phyloP scores from a whole-genome alignment of 306 rosid genomes.

The Delonix regia region DNA sequence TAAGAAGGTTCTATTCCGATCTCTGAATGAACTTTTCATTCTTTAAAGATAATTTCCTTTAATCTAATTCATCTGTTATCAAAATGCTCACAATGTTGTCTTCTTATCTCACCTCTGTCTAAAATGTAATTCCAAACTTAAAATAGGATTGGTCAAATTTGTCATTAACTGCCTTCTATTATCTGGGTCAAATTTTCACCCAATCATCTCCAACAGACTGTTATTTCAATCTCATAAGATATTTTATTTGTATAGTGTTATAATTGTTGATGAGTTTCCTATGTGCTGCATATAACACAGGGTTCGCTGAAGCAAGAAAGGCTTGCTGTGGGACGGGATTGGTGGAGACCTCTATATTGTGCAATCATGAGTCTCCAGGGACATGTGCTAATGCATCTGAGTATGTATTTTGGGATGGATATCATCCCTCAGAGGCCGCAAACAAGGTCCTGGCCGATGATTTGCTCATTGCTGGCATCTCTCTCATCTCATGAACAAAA shows the following conservation, averaged over 20 bases:
- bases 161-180: too few species aligned
- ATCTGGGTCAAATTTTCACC: too few species aligned
- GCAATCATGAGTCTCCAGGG: slow-evolving; percentile 57
- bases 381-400: slow-evolving; percentile 79
- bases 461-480: slow-evolving; percentile 49
- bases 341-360: slow-evolving; percentile 62
- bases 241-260: neutral
- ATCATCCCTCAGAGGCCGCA: slow-evolving; percentile 76
- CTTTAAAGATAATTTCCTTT: too few species aligned
- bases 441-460: slow-evolving; percentile 47
- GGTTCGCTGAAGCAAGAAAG: slow-evolving; percentile 67
- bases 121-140: too few species aligned
- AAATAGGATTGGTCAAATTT: too few species aligned
- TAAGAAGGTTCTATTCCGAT: too few species aligned
- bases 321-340: slow-evolving; percentile 79
- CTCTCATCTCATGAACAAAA: slow-evolving; percentile 49
- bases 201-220: too few species aligned
- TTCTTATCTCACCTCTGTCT: too few species aligned
- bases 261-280: neutral
- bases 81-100: too few species aligned
- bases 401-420: slow-evolving; percentile 80
- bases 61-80: too few species aligned
- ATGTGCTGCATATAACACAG: slow-evolving; percentile 34
- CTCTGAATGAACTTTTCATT: too few species aligned
- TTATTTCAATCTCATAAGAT: neutral